Conservation (phyloP, 345 rosid genomes). For the Salix caprea region DNA sequence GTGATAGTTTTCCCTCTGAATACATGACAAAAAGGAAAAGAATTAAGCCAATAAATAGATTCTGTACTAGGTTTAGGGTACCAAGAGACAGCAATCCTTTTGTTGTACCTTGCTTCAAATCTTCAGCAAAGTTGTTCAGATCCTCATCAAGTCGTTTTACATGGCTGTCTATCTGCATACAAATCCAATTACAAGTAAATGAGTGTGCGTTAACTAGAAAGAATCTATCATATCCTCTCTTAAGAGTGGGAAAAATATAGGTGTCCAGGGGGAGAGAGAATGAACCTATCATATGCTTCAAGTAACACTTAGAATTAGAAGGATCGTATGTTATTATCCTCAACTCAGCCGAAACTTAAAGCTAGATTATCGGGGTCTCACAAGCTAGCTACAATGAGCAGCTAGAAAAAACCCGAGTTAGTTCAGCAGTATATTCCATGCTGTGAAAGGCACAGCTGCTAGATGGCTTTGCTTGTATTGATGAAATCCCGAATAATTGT, state of each 20-base stretch:
- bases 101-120: conserved; percentile 75
- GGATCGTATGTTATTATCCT: neutral
- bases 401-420: neutral
- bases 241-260: neutral
- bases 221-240: neutral
- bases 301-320: neutral
- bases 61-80: neutral
- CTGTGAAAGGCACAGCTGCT: neutral
- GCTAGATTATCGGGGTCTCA: neutral
- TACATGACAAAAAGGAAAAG: conserved; percentile 15
- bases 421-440: neutral
- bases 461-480: neutral
- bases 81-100: neutral
- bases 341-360: neutral
- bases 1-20: conserved; percentile 85
- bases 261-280: neutral
- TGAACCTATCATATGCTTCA: neutral
- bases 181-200: neutral
- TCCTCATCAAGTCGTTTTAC: conserved; percentile 92
- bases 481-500: neutral
- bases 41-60: neutral
- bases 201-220: neutral
- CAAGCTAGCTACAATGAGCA: neutral
- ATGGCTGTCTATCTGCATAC: conserved; percentile 79
- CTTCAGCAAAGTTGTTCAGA: conserved; percentile 84